Percentiles rank a stretch among this genome's conserved stretches.
These are phyloP conservation scores for Beauveria scarabaeidicola DNA, from an alignment of 2,329 filamentous ascomycete species.

Conservation along the genomic window DNA sequence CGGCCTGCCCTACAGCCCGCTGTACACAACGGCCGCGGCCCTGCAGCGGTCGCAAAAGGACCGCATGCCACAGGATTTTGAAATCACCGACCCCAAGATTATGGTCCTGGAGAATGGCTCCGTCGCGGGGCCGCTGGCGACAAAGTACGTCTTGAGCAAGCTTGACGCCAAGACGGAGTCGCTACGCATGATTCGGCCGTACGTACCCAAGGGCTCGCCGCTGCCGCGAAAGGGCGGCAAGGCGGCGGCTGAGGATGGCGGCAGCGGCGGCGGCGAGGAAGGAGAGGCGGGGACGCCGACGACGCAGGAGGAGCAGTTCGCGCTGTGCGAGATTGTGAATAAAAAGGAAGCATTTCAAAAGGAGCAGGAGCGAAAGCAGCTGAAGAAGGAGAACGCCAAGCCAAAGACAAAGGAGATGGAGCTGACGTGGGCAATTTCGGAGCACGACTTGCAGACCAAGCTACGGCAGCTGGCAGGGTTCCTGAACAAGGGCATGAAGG, in stretches of 20 bases:
- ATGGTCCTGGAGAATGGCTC: slow-evolving; percentile 33
- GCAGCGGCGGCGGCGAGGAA: not conserved
- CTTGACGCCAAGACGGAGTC: slow-evolving; percentile 26
- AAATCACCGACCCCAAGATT: slow-evolving; percentile 34
- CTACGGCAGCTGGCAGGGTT: slow-evolving; percentile 61
- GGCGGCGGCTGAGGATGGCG: not conserved
- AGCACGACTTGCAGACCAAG: slow-evolving; percentile 65
- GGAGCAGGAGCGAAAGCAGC: slow-evolving; percentile 34
- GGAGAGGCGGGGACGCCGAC: slow-evolving; percentile 13
- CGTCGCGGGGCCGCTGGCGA: slow-evolving; percentile 30
- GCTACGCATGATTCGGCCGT: slow-evolving; percentile 35
- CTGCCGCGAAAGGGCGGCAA: not conserved
- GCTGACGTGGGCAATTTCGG: slow-evolving; percentile 78
- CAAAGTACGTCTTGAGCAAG: slow-evolving; percentile 31
- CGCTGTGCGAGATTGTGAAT: slow-evolving; percentile 65
- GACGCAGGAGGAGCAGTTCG: slow-evolving; percentile 24
- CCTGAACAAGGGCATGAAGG: slow-evolving; percentile 62
- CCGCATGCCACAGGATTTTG: slow-evolving; percentile 33
- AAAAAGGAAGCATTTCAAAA: slow-evolving; percentile 42
- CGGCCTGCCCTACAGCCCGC: slow-evolving; percentile 22
- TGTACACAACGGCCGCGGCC: slow-evolving; percentile 27
- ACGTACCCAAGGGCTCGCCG: slow-evolving; percentile 22
- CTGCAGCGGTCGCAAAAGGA: slow-evolving; percentile 27
- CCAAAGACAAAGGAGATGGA: slow-evolving; percentile 66
- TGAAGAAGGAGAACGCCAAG: slow-evolving; percentile 32